Conservation (phyloP, 192 early-diverging fungal species). For the Helicostylum pulchrum region DNA sequence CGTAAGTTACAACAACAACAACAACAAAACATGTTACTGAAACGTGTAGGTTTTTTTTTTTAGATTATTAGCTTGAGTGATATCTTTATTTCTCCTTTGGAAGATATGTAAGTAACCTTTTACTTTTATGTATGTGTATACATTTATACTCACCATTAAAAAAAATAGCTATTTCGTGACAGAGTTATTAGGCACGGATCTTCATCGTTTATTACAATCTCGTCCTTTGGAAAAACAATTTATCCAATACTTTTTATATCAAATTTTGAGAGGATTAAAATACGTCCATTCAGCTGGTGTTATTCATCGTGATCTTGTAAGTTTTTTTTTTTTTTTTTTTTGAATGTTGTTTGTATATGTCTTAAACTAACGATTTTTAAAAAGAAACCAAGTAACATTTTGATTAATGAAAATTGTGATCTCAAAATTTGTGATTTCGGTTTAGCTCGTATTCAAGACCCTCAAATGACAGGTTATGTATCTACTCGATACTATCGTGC, state of each 20-base stretch:
- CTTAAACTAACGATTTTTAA: no score
- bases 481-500: slow-evolving; percentile 97
- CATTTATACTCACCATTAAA: not conserved
- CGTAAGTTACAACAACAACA: slow-evolving; percentile 37
- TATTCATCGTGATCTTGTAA: slow-evolving; percentile 88
- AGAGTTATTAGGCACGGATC: slow-evolving; percentile 91
- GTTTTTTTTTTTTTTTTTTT: slow-evolving; percentile 14
- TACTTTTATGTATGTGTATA: not conserved
- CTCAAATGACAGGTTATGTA: slow-evolving; percentile 97
- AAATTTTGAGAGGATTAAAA: slow-evolving; percentile 86
- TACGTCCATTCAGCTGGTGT: slow-evolving; percentile 96
- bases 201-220: slow-evolving; percentile 87
- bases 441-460: slow-evolving; percentile 89
- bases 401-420: slow-evolving; percentile 97
- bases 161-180: slow-evolving; percentile 86
- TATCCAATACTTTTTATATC: slow-evolving; percentile 97
- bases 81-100: slow-evolving; percentile 89
- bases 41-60: not conserved
- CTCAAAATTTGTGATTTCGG: slow-evolving; percentile 99
- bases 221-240: slow-evolving; percentile 92
- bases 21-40: not conserved
- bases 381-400: slow-evolving; percentile 91
- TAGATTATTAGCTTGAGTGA: slow-evolving; percentile 88
- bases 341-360: not conserved
- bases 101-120: slow-evolving; percentile 72